A percentile compares a stretch with the other conserved stretches of the same genome.
These are phyloP conservation scores for Neurospora sp. DNA, from an alignment of 495 filamentous ascomycete genomes.

Conservation along the genomic window DNA sequence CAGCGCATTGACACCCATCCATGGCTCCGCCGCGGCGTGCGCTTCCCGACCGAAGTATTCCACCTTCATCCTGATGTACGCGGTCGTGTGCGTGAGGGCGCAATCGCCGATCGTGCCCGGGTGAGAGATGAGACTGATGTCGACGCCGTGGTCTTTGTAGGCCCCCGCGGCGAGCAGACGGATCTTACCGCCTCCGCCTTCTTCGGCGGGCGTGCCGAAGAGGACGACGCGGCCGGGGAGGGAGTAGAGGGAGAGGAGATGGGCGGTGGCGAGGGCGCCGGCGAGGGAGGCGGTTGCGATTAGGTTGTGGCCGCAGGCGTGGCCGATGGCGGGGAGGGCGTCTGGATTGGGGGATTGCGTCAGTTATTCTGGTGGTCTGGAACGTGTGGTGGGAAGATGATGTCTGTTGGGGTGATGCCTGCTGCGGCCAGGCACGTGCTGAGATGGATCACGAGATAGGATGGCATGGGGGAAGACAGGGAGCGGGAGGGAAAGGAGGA, in stretches of 20 bases:
- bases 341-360: constrained; percentile 19
- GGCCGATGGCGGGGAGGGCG: constrained; percentile 49
- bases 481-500: too few species aligned
- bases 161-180: constrained; percentile 52
- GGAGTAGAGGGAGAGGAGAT: constrained; percentile 33
- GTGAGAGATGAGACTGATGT: constrained; percentile 56
- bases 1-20: constrained; percentile 54
- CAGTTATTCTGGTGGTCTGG: neutral
- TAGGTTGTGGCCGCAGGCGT: constrained; percentile 62
- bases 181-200: constrained; percentile 55
- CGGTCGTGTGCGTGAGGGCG: constrained; percentile 38
- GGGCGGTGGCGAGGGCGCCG: constrained; percentile 47
- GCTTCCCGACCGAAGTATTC: constrained; percentile 42
- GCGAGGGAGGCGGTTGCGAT: constrained; percentile 54
- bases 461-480: too few species aligned
- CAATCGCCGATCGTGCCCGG: constrained; percentile 34
- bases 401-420: neutral
- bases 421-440: neutral
- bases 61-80: constrained; percentile 36
- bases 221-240: constrained; percentile 49
- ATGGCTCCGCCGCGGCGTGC: constrained; percentile 53
- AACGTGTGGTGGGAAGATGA: neutral
- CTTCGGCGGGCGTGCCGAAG: constrained; percentile 63
- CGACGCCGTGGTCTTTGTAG: constrained; percentile 46
- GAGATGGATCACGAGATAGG: too few species aligned